A percentile compares a stretch with the other conserved stretches of the same genome.
Evolutionary conservation across 2,329 filamentous ascomycete species (phyloP).

Genomic region (Ceratocystis variospora): DNA sequence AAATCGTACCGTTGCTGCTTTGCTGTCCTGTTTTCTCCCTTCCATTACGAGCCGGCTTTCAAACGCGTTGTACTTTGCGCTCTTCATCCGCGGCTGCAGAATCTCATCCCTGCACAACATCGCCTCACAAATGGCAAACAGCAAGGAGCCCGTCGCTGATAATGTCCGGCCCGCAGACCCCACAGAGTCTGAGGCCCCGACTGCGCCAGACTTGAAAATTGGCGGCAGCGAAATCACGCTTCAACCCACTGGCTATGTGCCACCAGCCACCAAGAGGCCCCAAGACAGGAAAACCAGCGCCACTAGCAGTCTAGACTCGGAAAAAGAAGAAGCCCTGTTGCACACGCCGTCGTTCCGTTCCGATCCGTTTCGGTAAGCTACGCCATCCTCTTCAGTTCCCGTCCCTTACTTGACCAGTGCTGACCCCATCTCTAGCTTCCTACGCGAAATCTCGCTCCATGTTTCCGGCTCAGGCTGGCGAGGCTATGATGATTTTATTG

Average conservation of each 20-base stretch:
- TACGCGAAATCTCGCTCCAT: conserved; percentile 85
- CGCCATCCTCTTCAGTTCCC: not conserved
- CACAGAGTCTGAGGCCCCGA: conserved; percentile 27
- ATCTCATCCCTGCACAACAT: not conserved
- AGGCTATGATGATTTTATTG: conserved; percentile 78
- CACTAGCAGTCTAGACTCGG: conserved; percentile 27
- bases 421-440: conserved; percentile 46
- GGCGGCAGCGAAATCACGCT: conserved; percentile 60
- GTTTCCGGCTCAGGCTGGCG: conserved; percentile 92
- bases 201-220: conserved; percentile 65
- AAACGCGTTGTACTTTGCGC: not conserved
- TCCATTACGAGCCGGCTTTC: not conserved
- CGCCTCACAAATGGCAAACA: not conserved
- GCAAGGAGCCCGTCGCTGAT: not conserved
- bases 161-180: not conserved
- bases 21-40: not conserved
- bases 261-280: conserved; percentile 28
- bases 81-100: not conserved
- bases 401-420: not conserved
- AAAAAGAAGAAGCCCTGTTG: conserved; percentile 56
- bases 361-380: conserved; percentile 43
- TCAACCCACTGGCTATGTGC: conserved; percentile 56
- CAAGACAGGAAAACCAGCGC: conserved; percentile 22
- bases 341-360: conserved; percentile 77
- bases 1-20: not conserved